Percentiles rank a stretch among this genome's conserved stretches.
phyloP scores from a whole-genome alignment of 2,329 filamentous ascomycete species.

The Penicillium sclerotigenum region DNA sequence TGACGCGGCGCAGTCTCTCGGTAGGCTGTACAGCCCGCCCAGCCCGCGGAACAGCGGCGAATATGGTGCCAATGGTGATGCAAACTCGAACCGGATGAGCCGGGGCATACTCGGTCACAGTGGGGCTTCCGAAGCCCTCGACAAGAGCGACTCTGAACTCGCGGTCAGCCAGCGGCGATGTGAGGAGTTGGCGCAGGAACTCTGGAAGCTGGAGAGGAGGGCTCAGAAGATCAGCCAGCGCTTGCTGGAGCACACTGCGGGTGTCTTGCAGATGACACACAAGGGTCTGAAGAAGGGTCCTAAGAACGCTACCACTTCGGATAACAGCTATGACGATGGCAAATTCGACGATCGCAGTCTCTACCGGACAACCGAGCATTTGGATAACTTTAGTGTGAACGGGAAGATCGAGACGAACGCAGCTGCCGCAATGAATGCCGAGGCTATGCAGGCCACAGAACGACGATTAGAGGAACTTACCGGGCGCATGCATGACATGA shows the following conservation, averaged over 20 bases:
- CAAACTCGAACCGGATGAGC: slow-evolving; percentile 49
- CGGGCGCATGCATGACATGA: slow-evolving; percentile 62
- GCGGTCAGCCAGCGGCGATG: slow-evolving; percentile 73
- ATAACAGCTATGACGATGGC: slow-evolving; percentile 67
- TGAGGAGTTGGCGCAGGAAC: slow-evolving; percentile 76
- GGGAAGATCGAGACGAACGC: slow-evolving; percentile 20
- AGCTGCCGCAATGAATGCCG: slow-evolving; percentile 25
- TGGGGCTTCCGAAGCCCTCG: slow-evolving; percentile 35
- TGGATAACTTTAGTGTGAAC: slow-evolving; percentile 49
- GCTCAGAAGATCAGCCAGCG: slow-evolving; percentile 70
- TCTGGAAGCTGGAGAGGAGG: slow-evolving; percentile 75
- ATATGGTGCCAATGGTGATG: slow-evolving; percentile 21
- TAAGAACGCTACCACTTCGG: slow-evolving; percentile 59
- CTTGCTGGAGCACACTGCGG: slow-evolving; percentile 85
- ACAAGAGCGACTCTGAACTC: slow-evolving; percentile 70
- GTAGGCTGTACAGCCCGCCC: slow-evolving; percentile 70
- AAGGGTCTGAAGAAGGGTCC: slow-evolving; percentile 64
- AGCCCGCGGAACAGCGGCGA: slow-evolving; percentile 52
- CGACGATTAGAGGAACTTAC: slow-evolving; percentile 67
- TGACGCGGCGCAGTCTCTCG: slow-evolving; percentile 85
- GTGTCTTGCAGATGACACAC: slow-evolving; percentile 86
- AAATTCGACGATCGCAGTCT: slow-evolving; percentile 75
- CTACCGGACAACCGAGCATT: slow-evolving; percentile 65
- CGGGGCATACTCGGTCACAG: slow-evolving; percentile 50
- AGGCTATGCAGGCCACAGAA: slow-evolving; percentile 61